Conservation (phyloP, 2,329 filamentous ascomycete genomes). For the Setomelanomma holmii region DNA sequence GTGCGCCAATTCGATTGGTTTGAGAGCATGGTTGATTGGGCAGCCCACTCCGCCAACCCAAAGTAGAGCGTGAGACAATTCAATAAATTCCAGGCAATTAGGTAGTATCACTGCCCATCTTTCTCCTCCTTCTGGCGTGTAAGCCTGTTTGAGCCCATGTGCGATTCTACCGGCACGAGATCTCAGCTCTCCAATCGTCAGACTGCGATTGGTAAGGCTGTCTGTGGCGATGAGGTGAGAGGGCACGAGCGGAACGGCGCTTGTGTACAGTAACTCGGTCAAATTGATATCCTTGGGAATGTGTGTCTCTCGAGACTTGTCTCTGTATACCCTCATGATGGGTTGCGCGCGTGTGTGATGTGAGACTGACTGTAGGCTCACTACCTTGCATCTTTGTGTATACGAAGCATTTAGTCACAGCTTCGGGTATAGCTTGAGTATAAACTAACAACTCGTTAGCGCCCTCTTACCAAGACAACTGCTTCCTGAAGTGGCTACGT, state of each 20-base stretch:
- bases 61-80: constrained; percentile 52
- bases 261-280: constrained; percentile 53
- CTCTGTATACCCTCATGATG: constrained; percentile 23
- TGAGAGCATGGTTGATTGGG: constrained; percentile 34
- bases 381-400: background rate
- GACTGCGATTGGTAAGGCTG: constrained; percentile 54
- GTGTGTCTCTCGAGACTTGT: constrained; percentile 11
- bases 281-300: constrained; percentile 53
- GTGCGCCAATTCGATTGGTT: constrained; percentile 30
- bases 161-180: constrained; percentile 52
- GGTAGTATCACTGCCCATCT: constrained; percentile 50
- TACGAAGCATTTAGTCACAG: background rate
- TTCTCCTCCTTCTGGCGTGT: constrained; percentile 46
- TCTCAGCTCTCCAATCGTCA: constrained; percentile 54
- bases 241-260: constrained; percentile 44
- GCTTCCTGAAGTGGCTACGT: no score
- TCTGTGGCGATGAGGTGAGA: constrained; percentile 55
- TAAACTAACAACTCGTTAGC: no score
- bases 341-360: background rate
- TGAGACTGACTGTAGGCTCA: background rate
- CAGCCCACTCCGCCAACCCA: constrained; percentile 35
- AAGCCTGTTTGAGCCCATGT: constrained; percentile 45
- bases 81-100: constrained; percentile 56
- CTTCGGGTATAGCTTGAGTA: no score
- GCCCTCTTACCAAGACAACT: no score